Conservation (phyloP, 2,329 filamentous ascomycete species). For the Lachnellula hyalina region DNA sequence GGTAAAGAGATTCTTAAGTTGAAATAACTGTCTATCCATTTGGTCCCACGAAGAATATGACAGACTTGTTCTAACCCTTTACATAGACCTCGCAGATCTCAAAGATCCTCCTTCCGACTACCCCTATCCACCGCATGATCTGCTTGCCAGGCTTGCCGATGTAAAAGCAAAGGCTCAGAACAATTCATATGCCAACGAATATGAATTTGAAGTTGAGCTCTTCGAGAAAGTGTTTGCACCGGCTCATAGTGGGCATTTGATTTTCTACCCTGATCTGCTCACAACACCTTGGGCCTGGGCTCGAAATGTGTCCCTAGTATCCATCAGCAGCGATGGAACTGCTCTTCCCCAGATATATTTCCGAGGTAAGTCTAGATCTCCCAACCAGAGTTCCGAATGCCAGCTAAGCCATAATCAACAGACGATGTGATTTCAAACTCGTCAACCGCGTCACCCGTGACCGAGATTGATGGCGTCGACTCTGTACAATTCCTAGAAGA, state of each 20-base stretch:
- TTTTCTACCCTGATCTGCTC: conserved; percentile 46
- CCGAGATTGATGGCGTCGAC: conserved; percentile 48
- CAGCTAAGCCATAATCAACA: background rate
- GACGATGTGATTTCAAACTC: conserved; percentile 22
- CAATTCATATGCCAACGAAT: conserved; percentile 43
- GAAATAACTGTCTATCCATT: background rate
- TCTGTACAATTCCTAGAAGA: conserved; percentile 42
- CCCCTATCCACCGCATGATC: conserved; percentile 40
- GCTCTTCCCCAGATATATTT: conserved; percentile 51
- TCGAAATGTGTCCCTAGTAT: conserved; percentile 46
- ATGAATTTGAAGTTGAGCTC: conserved; percentile 49
- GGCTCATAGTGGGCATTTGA: conserved; percentile 59
- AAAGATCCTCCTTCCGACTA: conserved; percentile 45
- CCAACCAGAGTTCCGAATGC: background rate
- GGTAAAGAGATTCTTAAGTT: background rate
- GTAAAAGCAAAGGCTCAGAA: conserved; percentile 37
- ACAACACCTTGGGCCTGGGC: conserved; percentile 43
- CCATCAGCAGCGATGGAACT: conserved; percentile 52
- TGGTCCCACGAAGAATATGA: background rate
- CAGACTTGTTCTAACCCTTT: background rate
- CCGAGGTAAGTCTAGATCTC: conserved; percentile 35
- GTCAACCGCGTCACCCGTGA: conserved; percentile 41
- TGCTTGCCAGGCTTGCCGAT: conserved; percentile 37
- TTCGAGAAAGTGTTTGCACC: conserved; percentile 41
- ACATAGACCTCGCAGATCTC: conserved; percentile 24